Base-by-base conservation (phyloP, 352 stramenopile genomes). In the Phytopythium delawarense region DNA sequence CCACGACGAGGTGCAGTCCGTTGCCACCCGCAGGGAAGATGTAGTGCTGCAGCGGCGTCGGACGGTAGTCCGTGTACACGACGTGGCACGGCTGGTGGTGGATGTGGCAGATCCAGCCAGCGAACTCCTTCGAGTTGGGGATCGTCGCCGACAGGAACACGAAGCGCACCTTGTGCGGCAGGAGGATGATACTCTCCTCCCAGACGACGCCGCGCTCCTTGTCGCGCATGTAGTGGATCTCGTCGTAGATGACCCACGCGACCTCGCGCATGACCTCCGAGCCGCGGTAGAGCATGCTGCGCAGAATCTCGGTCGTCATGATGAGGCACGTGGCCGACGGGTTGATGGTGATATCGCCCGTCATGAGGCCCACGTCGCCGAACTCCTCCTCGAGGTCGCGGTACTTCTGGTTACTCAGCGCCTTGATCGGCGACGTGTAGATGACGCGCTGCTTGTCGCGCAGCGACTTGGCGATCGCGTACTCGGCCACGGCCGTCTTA, bases 11-110 rank as follows among this genome's bases (percentile, higher is more conserved):
- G 73, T 99, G 96, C 44, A 99, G 79, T 0, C 97, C 98, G 52
- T 96, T 98, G 32, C 96, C 97, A 48, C 95, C 96, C 11, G 91
- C 81, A n/a, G 96, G 95, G 72, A 99, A 99, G 49, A 99, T 82
- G 68, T 99, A 99, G 82, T 99, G 98, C 84, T 99, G 97, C 62
- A 99, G 71, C 7, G 98, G 98, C 35, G 95, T 98, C 3, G 98
- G 98, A 69, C 97, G 94, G 84, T 99, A 99, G 74, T 99, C 97
- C 45, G 98, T 99, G 83, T 99, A 99, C n/a, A 99, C 96, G n/a
- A 99, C 98, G 81, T 99, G 97, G 81, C 96, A 99, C 37, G 97
- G 96, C 76, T 99, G 97, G 74, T 99, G 96, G 77, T 99, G 96
- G 69, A 99, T 99, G 74, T 98, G 95, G 54, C 89, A 96, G 70